A percentile compares a stretch with the other conserved stretches of the same genome.
phyloP scores from a whole-genome alignment of 148 eudicot genomes.

The Arbutus unedo region DNA sequence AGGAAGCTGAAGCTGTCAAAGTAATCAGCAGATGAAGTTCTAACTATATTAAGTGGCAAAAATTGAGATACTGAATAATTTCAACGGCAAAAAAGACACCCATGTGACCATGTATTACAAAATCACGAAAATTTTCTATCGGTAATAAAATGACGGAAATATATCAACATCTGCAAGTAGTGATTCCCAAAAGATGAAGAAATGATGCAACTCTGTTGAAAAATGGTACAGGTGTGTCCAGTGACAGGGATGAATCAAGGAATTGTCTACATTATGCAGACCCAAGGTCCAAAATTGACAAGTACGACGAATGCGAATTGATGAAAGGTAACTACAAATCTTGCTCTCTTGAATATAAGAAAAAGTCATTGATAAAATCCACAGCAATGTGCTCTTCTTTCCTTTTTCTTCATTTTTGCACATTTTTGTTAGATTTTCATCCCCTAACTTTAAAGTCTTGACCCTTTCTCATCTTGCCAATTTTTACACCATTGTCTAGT shows the following conservation, averaged over 20 bases:
- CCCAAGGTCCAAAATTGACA: not conserved
- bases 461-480: not conserved
- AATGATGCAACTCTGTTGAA: not conserved
- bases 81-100: not conserved
- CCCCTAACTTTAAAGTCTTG: not conserved
- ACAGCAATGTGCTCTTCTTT: not conserved
- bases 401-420: not conserved
- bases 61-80: not conserved
- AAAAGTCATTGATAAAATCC: not conserved
- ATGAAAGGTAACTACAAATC: not conserved
- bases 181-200: slow-evolving; percentile 10
- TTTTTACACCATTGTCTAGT: not conserved
- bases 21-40: not conserved
- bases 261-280: not conserved
- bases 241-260: not conserved
- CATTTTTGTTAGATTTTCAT: not conserved
- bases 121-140: not conserved
- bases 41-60: not conserved
- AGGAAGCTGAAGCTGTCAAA: not conserved
- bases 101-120: not conserved
- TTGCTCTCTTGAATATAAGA: not conserved
- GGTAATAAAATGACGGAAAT: not conserved
- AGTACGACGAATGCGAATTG: not conserved
- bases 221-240: not conserved
- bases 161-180: not conserved